Base-by-base conservation (phyloP, 2,329 filamentous ascomycete species). In the Hortaea sp. region DNA sequence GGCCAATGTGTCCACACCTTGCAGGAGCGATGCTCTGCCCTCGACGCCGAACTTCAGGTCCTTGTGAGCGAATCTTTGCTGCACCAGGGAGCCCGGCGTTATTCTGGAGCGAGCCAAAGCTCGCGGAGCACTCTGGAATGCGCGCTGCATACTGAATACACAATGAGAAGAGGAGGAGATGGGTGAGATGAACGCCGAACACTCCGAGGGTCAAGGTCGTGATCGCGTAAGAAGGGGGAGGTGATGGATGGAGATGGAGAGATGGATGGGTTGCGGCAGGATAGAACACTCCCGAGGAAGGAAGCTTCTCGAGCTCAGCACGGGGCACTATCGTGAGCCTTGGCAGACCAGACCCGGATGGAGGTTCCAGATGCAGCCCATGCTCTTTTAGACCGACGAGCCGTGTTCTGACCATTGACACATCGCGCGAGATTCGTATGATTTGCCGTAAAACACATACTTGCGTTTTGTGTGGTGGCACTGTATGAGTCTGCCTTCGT, bases 11-110 rank as follows among this genome's bases (percentile, higher is more conserved):
- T 98, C 92, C 56, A 97, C 89, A 79, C 92, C 92, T 64, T 83
- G 82, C 57, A 98, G 79, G 53, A 98, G 82, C 59, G 88, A 69
- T 62, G 89, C 88, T 66, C 92, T 84, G 61, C 76, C 92, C 69
- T 98, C 92, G 55, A 97, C 90, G 64, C 92, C 92, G 58, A 98
- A 98, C 76, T 95, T 97, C 67, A 98, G 80, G 69, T 98, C 92
- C 87, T 97, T 97, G 80, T 97, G 90, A 57, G 90, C 88, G 69
- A 94, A 98, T 67, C 92, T 81, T 69, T 94, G 81, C 75, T 97
- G 90, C 70, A 94, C 88, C 60, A 87, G 75, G 67, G 75, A 68
- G 62, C 67, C 70, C 57, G 72, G 68, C 46, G 63, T 58, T 51
- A 69, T 62, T 57, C 67, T 65, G 53, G 84, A 78, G 61, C 90